Evolutionary conservation across 805 yeast genomes (phyloP).

Genomic region (Metschnikowia arizonensis): DNA sequence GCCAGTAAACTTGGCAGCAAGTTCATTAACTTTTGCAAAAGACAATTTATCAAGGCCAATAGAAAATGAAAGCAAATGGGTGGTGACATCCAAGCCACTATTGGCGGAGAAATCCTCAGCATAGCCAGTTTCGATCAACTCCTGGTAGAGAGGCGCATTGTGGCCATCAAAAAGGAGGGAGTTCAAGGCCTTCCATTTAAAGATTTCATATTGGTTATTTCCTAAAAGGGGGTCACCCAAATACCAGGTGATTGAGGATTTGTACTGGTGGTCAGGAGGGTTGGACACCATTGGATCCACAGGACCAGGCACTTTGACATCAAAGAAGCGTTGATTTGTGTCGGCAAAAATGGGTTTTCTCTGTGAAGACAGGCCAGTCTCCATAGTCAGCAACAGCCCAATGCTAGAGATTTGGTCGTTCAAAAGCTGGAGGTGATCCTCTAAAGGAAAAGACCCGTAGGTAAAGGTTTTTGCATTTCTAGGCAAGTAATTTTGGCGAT

Average conservation of each 20-base stretch:
- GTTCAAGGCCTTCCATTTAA: slow-evolving; percentile 66
- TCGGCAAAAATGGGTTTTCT: slow-evolving; percentile 46
- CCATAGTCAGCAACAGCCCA: too few relatives aligned
- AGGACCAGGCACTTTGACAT: slow-evolving; percentile 58
- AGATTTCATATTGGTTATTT: slow-evolving; percentile 52
- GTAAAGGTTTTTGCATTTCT: slow-evolving; percentile 83
- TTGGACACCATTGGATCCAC: slow-evolving; percentile 50
- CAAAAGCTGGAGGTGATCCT: slow-evolving; percentile 54
- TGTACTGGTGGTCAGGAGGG: slow-evolving; percentile 71
- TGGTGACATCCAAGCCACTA: slow-evolving; percentile 79
- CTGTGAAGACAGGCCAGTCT: too few relatives aligned
- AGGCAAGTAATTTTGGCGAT: slow-evolving; percentile 76
- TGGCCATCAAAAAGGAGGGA: slow-evolving; percentile 84
- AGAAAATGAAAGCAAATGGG: slow-evolving; percentile 73
- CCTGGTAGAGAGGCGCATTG: slow-evolving; percentile 82
- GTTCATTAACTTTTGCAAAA: slow-evolving; percentile 39
- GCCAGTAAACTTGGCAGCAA: slow-evolving; percentile 46
- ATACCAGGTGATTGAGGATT: slow-evolving; percentile 84
- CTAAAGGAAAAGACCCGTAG: slow-evolving; percentile 74
- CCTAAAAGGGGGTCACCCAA: slow-evolving; percentile 67
- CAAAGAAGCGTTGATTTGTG: slow-evolving; percentile 10
- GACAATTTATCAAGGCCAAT: slow-evolving; percentile 79
- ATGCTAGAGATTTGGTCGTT: slow-evolving; percentile 51
- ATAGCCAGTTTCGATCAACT: slow-evolving; percentile 76
- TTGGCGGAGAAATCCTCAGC: slow-evolving; percentile 87